phyloP scores from a whole-genome alignment of 345 rosid species.

The Eucalyptus pauciflora region DNA sequence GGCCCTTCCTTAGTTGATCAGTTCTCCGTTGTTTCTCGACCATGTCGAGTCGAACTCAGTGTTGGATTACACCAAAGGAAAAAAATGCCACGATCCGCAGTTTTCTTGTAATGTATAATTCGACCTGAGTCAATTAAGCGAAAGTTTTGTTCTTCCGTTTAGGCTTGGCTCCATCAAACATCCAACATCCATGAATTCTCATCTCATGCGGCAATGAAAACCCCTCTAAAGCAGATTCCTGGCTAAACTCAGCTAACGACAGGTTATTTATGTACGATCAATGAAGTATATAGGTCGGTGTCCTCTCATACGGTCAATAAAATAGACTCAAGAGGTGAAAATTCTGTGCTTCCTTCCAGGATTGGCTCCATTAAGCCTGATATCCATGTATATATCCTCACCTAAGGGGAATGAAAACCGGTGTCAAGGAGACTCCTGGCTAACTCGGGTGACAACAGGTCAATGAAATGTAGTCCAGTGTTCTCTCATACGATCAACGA shows the following conservation, averaged over 20 bases:
- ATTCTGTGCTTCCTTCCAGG: background rate
- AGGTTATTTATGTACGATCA: background rate
- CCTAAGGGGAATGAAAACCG: background rate
- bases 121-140: background rate
- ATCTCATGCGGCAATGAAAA: background rate
- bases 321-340: background rate
- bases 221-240: background rate
- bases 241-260: background rate
- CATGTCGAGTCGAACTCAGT: background rate
- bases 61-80: background rate
- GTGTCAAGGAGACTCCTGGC: background rate
- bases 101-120: background rate
- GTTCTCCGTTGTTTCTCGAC: background rate
- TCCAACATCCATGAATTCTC: background rate
- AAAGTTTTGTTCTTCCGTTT: background rate
- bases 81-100: background rate
- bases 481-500: background rate
- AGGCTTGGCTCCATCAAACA: background rate
- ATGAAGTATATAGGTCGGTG: background rate
- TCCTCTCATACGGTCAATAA: background rate
- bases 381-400: background rate
- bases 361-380: background rate
- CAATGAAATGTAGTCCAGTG: background rate
- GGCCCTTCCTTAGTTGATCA: background rate
- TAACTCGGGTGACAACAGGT: background rate